phyloP scores from a whole-genome alignment of 257 asterid species.

The Schizonepeta tenuifolia region DNA sequence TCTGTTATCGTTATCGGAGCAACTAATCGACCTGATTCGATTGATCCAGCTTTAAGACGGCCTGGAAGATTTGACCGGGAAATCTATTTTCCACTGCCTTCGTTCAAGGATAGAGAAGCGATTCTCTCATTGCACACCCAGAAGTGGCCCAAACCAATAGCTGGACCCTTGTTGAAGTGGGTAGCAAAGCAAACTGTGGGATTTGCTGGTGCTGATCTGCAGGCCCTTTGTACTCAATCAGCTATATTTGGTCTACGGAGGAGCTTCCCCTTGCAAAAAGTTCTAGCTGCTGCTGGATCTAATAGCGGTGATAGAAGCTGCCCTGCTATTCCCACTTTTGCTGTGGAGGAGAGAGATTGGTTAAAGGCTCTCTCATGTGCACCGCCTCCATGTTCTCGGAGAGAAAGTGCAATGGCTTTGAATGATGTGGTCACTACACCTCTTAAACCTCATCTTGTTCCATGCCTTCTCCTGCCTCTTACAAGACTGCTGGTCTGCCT shows the following conservation, averaged over 20 bases:
- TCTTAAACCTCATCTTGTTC: constrained; percentile 70
- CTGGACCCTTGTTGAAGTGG: constrained; percentile 84
- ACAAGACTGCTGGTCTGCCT: constrained; percentile 65
- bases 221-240: constrained; percentile 98
- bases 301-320: constrained; percentile 42
- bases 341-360: constrained; percentile 97
- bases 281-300: constrained; percentile 66
- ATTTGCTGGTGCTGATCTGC: constrained; percentile 98
- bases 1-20: constrained; percentile 98
- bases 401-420: constrained; percentile 87
- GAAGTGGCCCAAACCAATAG: constrained; percentile 89
- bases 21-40: constrained; percentile 97
- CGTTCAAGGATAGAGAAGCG: constrained; percentile 86
- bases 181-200: constrained; percentile 88
- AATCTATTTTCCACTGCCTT: constrained; percentile 93
- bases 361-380: constrained; percentile 83
- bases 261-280: constrained; percentile 83
- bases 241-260: constrained; percentile 82
- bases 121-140: constrained; percentile 87
- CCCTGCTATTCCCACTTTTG: constrained; percentile 66
- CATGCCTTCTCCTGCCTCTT: constrained; percentile 77
- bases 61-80: constrained; percentile 99
- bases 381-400: constrained; percentile 92
- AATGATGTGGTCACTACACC: constrained; percentile 79
- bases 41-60: constrained; percentile 97